Evolutionary conservation across 2,329 filamentous ascomycete species (phyloP), one percentile per base, ranked within the genome.

Genomic region (Furcasterigmium furcatum): DNA sequence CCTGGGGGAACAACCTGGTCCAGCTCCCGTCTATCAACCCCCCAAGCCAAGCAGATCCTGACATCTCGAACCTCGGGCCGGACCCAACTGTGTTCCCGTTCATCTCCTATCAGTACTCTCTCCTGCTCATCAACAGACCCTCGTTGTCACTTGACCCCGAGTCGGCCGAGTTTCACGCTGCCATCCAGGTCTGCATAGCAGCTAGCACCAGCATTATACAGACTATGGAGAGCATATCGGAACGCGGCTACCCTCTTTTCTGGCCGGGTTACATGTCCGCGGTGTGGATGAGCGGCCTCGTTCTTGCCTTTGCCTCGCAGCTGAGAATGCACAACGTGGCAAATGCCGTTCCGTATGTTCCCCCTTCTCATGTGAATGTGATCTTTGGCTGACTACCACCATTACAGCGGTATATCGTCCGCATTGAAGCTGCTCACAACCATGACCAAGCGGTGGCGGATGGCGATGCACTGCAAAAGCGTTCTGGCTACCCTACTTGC

Each of bases 201-300:
- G 39, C 49, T 18, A 44, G 43, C 9, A 47, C 41, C 12, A 29
- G 25, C 0, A 30, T 51, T 16, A 19, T 51, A 10, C 38, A 38
- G 9, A 49, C 41, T 2, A 35, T 51, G 9, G 38, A 45, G 20
- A 18, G 27, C 30, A 45, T 49, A 16, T 19, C 24, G 4, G 25
- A 40, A 9, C 4, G 13, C 3, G 46, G 49, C 9, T 18, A 44
- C 14, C 48, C 48, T 2, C 42, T 53, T n/a, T 52, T 48, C 38
- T 67, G 64, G 65, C 65, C 64, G 0, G 61, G 62, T 0, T 60
- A 59, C 10, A 51, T 67, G 21, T 63, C 64, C 1, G 59, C 62
- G 2, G 51, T 55, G 0, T 68, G 65, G 65, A 68, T 66, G 61
- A 58, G 62, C 7, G 64, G 65, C 8, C 52, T 68, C 2, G 58